Base-by-base conservation (phyloP, 1,284 basidiomycete species). In the Chondrostereum purpureum region DNA sequence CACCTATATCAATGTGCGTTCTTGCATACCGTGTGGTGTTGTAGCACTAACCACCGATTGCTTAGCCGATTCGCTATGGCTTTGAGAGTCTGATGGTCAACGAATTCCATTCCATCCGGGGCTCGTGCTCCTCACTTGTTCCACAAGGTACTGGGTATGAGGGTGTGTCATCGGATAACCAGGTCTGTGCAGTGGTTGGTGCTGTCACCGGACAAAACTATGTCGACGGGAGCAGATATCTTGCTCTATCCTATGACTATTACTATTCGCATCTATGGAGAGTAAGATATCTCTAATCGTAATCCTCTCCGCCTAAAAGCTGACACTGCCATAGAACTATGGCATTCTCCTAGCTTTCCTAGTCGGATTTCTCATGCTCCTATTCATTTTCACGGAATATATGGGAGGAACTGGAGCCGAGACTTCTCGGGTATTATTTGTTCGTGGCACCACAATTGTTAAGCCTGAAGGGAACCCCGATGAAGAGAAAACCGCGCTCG, bases 211-310 rank as follows among this genome's bases (percentile, higher is more conserved):
- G 78, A 1, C 64, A 70, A 48, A 48, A 52, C 6, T 63, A 54
- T 12, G 80, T 83, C n/a, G 56, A 68, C 35, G 80, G 80, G 0
- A 66, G 71, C 19, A 55, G 56, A 11, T 89, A 82, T 61, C 62
- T 91, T 27, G 53, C 50, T 13, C 58, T 78, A 1, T 77, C 80
- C 0, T 94, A 73, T 59, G 69, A 65, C 0, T 94, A 89, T 62
- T 58, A 65, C 16, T 75, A 75, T 48, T 61, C 58, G 17, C 66
- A 91, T 57, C 58, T 83, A 5, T 92, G 89, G 88, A 71, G 72
- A 61, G 82, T 83, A 52, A 48, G 78, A 69, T 6, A 23, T 41
- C 45, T 21, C 16, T 35, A 20, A 5, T 19, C 14, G 11, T 14
- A 10, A 17, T 19, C n/a, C 37, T 22, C 23, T 8, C 19, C 20